Percentiles rank a stretch among this genome's conserved stretches.
phyloP scores from a whole-genome alignment of 1,284 basidiomycete species.

The Microbotryum saponariae region DNA sequence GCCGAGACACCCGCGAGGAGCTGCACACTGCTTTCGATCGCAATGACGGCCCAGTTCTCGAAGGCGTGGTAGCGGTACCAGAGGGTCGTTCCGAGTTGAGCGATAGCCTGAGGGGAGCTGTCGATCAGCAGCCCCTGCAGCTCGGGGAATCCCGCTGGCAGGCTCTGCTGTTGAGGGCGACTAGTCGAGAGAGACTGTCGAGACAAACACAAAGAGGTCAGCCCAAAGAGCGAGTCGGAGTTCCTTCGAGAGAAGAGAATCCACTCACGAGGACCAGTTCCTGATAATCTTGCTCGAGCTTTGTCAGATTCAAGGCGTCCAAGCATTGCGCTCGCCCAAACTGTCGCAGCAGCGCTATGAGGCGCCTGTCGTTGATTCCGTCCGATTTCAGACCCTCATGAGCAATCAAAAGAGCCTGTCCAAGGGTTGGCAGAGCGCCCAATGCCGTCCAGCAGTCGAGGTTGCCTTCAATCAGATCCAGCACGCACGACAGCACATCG shows the following conservation, averaged over 20 bases:
- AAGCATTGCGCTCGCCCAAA: conserved; percentile 7
- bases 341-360: conserved; percentile 8
- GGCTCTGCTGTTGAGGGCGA: conserved; percentile 1
- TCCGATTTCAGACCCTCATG: conserved; percentile 3
- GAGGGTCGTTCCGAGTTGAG: conserved; percentile 43
- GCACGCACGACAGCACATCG: conserved; percentile 5
- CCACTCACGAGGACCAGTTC: conserved; percentile 1
- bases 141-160: conserved; percentile 15
- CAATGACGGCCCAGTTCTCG: conserved; percentile 62
- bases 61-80: conserved; percentile 70
- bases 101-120: conserved; percentile 8
- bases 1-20: conserved; percentile 9
- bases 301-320: background rate
- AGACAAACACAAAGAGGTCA: background rate
- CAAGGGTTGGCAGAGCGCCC: conserved; percentile 11
- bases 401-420: background rate
- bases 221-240: background rate
- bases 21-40: conserved; percentile 64
- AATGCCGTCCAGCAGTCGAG: conserved; percentile 21
- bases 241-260: background rate
- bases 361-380: background rate
- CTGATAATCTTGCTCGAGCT: conserved; percentile 9
- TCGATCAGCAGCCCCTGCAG: conserved; percentile 25
- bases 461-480: conserved; percentile 12
- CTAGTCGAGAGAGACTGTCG: conserved; percentile 1